Base-by-base conservation (phyloP, 169 alveolate genomes). In the Theileria equi region DNA sequence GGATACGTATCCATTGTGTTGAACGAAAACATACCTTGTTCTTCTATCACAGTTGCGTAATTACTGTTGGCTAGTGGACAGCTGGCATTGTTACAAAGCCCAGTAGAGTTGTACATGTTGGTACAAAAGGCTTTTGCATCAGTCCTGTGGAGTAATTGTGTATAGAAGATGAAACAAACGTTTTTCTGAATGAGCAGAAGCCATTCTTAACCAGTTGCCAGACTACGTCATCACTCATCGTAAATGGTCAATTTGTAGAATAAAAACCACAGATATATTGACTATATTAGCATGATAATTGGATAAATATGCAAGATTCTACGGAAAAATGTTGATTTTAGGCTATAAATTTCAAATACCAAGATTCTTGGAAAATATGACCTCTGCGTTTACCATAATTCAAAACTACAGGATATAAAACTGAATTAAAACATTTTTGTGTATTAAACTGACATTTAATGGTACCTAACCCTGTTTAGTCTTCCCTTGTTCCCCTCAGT, bases 51-150 rank as follows among this genome's bases (percentile, higher is more conserved):
- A 5, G 99, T 97, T 23, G 98, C 98, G 82, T 96, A 97, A 70
- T 93, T 82, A 62, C 98, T 92, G 85, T 98, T 98, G 10, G 99
- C 95, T 29, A 98, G 84, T 7, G 99, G 99, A 71, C 99, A 98
- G 1, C 98, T 92, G 44, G 89, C 91, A 69, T 98, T 90, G 65
- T 95, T 95, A 88, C 99, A 98, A 44, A 96, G 83, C 16, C 99
- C 99, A 10, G 99, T 97, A 35, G 96, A 98, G 80, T 96, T 96
- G 86, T 94, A 95, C 57, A 59, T 82, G 47, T 87, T 87, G 43
- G 82, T 67, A 53, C 92, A 87, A 49, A 87, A 87, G 73, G 65
- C 74, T 26, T 72, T 77, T 1, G 83, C 69, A 40, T 74, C 82
- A 32, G 89, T 65, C 36, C 85, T 76, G 65, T 19, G 40, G 3